phyloP scores from a whole-genome alignment of 768 basidiomycete genomes.

The Suillus alpinus region DNA sequence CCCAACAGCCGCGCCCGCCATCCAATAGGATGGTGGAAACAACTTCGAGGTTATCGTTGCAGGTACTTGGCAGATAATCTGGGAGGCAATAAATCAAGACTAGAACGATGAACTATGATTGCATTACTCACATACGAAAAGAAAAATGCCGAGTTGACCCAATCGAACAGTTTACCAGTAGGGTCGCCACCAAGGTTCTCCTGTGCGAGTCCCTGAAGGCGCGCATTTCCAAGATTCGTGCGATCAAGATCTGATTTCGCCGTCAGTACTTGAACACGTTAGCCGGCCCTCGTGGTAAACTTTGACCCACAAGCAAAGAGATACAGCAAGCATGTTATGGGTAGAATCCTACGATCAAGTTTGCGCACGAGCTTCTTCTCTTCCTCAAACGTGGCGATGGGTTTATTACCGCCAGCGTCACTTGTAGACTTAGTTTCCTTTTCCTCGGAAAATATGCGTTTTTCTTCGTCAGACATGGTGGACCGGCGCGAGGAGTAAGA shows the following conservation, averaged over 20 bases:
- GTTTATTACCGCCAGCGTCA: not conserved
- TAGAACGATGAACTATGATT: not conserved
- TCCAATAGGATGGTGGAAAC: constrained; percentile 64
- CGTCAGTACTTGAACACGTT: not conserved
- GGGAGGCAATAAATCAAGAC: not conserved
- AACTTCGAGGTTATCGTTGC: constrained; percentile 65
- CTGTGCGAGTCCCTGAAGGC: constrained; percentile 68
- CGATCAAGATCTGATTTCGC: constrained; percentile 55
- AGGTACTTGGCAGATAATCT: constrained; percentile 73
- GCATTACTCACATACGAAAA: constrained; percentile 62
- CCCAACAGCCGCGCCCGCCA: constrained; percentile 61
- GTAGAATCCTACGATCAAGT: constrained; percentile 34
- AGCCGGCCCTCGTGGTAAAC: not conserved
- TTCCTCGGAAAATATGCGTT: not conserved
- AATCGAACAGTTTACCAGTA: constrained; percentile 63
- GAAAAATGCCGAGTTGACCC: constrained; percentile 76
- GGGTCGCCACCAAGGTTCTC: constrained; percentile 67
- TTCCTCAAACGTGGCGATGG: constrained; percentile 28
- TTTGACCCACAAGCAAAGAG: constrained; percentile 65
- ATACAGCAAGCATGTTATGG: constrained; percentile 70
- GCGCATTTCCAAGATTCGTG: constrained; percentile 76
- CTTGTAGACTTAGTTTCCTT: not conserved
- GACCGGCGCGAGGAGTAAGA: not conserved
- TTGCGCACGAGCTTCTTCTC: constrained; percentile 37
- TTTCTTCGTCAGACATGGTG: constrained; percentile 9